Conservation (phyloP, 805 yeast species). For the Candida mattraensis region DNA sequence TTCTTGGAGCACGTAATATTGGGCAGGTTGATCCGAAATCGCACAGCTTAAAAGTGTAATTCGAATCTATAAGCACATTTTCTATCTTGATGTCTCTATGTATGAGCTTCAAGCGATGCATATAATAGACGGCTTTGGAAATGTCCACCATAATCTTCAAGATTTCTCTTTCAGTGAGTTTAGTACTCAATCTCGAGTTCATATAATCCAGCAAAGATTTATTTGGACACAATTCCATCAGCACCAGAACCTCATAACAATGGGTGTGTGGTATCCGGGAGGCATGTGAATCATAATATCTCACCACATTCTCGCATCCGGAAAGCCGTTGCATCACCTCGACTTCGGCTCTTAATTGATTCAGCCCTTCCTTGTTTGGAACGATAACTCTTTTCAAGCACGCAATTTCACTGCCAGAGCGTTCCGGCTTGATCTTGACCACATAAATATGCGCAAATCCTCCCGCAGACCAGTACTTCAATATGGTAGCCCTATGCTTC, state of each 20-base stretch:
- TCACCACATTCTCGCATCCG: slow-evolving; percentile 58
- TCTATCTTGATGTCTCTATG: slow-evolving; percentile 95
- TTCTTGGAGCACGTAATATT: slow-evolving; percentile 70
- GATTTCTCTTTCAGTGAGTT: slow-evolving; percentile 74
- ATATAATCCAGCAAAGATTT: slow-evolving; percentile 85
- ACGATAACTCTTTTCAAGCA: slow-evolving; percentile 76
- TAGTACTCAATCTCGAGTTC: slow-evolving; percentile 81
- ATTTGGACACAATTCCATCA: slow-evolving; percentile 93
- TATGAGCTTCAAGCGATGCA: slow-evolving; percentile 79
- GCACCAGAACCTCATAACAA: slow-evolving; percentile 77
- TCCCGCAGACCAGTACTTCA: slow-evolving; percentile 50
- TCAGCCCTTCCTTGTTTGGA: slow-evolving; percentile 66
- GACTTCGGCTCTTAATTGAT: slow-evolving; percentile 68
- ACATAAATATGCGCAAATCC: slow-evolving; percentile 82
- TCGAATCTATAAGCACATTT: slow-evolving; percentile 77
- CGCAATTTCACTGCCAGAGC: slow-evolving; percentile 48
- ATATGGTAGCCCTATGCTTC: slow-evolving; percentile 43
- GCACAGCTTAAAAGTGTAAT: slow-evolving; percentile 74
- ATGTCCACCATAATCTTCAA: slow-evolving; percentile 82
- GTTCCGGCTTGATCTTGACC: slow-evolving; percentile 53
- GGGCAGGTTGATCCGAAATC: slow-evolving; percentile 91
- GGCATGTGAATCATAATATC: slow-evolving; percentile 76
- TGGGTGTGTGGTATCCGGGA: slow-evolving; percentile 50
- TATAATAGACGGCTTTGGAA: slow-evolving; percentile 72
- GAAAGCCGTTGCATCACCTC: slow-evolving; percentile 72